Percentiles rank a stretch among this genome's conserved stretches.
phyloP scores from a whole-genome alignment of 2,329 filamentous ascomycete genomes.

The Aspergillus sp. region DNA sequence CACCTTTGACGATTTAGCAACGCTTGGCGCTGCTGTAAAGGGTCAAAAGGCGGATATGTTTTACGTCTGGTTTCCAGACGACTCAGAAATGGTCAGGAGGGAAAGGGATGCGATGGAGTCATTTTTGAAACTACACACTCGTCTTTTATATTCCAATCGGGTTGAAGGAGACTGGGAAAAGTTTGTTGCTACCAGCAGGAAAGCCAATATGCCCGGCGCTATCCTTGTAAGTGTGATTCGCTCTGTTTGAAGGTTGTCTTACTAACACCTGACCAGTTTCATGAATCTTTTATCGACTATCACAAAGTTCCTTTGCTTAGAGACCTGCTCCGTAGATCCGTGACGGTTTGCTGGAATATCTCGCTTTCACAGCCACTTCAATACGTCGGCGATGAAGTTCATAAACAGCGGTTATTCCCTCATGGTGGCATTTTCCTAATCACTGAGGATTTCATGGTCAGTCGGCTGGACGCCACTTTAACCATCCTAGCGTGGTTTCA shows the following conservation, averaged over 20 bases:
- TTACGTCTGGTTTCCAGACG: conserved; percentile 40
- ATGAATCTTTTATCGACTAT: conserved; percentile 40
- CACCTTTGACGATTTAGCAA: conserved; percentile 34
- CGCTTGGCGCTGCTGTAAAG: conserved; percentile 25
- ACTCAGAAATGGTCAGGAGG: conserved; percentile 18
- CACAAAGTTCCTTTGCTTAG: conserved; percentile 33
- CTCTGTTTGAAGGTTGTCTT: neutral
- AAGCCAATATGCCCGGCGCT: conserved; percentile 28
- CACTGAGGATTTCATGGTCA: conserved; percentile 46
- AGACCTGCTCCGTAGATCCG: conserved; percentile 25
- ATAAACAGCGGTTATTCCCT: conserved; percentile 45
- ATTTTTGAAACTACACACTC: conserved; percentile 32
- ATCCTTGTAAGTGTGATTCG: conserved; percentile 38
- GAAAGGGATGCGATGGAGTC: conserved; percentile 34
- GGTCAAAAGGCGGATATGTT: conserved; percentile 31
- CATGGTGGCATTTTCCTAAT: conserved; percentile 44
- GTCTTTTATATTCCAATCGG: conserved; percentile 36
- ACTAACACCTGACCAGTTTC: conserved; percentile 35
- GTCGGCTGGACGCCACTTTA: conserved; percentile 34
- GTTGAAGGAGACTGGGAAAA: conserved; percentile 40
- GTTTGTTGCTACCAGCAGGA: conserved; percentile 29
- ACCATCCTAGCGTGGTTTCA: conserved; percentile 45
- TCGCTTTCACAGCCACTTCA: conserved; percentile 34
- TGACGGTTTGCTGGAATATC: conserved; percentile 42
- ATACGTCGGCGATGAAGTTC: conserved; percentile 24